Conservation (phyloP, 371 early-diverging fungal genomes). For the Circinella minor region DNA sequence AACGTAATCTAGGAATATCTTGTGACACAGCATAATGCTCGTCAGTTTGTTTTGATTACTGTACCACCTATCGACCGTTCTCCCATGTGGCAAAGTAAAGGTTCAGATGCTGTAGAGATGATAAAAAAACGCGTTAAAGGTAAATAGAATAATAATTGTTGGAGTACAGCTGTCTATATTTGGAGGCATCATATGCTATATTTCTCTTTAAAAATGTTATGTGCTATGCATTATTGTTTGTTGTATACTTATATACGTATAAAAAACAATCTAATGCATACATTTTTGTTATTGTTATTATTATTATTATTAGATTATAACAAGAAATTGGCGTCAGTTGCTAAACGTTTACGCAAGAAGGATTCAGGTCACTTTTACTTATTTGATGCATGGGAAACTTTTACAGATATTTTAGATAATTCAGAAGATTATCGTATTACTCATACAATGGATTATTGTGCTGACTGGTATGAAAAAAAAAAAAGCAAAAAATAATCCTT, state of each 20-base stretch:
- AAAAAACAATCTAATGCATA: neutral
- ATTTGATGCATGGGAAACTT: constrained; percentile 36
- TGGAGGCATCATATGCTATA: neutral
- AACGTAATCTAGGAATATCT: constrained; percentile 17
- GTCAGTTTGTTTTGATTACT: constrained; percentile 36
- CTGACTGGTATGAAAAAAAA: constrained; percentile 30
- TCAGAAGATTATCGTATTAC: constrained; percentile 24
- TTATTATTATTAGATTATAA: constrained; percentile 29
- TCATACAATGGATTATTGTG: constrained; percentile 27
- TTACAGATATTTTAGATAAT: constrained; percentile 31
- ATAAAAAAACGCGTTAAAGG: constrained; percentile 28
- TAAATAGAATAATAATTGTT: too few relatives aligned
- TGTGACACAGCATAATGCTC: constrained; percentile 25
- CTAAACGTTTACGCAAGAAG: constrained; percentile 15
- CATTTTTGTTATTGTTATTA: neutral
- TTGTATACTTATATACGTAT: too few relatives aligned
- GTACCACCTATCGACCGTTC: constrained; percentile 45
- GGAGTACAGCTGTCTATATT: neutral
- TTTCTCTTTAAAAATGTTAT: too few relatives aligned
- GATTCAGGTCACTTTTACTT: constrained; percentile 15
- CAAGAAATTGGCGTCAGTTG: constrained; percentile 22
- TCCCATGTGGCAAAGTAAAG: constrained; percentile 30
- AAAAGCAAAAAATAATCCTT: neutral
- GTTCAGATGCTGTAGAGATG: constrained; percentile 1
- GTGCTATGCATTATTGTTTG: neutral